Evolutionary conservation across 352 stramenopile genomes (phyloP).

Genomic region (Pythium aquatile): DNA sequence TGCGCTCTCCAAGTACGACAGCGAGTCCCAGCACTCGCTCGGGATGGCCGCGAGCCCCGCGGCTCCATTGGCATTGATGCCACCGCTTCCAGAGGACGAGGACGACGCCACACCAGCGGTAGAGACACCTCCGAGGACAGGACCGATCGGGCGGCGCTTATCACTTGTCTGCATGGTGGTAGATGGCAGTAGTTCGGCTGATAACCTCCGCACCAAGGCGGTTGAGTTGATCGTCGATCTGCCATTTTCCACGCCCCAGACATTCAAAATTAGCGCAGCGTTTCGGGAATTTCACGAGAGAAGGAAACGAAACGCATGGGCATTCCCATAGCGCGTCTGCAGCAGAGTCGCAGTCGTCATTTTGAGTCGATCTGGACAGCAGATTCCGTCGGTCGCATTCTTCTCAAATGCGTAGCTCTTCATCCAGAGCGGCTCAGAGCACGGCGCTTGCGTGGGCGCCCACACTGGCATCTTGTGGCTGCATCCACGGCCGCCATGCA

Average conservation of each 20-base stretch:
- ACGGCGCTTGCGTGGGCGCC: background rate
- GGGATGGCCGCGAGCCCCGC: constrained; percentile 6
- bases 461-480: background rate
- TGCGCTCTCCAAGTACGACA: constrained; percentile 76
- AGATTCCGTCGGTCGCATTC: too few relatives aligned
- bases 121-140: background rate
- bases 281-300: background rate
- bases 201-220: background rate
- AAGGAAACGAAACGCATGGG: background rate
- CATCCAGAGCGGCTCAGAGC: background rate
- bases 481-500: background rate
- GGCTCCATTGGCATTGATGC: background rate
- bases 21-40: constrained; percentile 73
- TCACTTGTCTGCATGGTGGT: background rate
- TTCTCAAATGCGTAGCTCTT: background rate
- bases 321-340: background rate
- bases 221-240: background rate
- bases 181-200: background rate
- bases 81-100: background rate
- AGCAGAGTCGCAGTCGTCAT: background rate
- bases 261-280: constrained; percentile 4
- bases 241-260: constrained; percentile 1
- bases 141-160: background rate
- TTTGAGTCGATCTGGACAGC: background rate
- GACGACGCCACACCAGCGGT: background rate